Conservation (phyloP, 1,284 basidiomycete species). For the Hortiboletus rubellus region DNA sequence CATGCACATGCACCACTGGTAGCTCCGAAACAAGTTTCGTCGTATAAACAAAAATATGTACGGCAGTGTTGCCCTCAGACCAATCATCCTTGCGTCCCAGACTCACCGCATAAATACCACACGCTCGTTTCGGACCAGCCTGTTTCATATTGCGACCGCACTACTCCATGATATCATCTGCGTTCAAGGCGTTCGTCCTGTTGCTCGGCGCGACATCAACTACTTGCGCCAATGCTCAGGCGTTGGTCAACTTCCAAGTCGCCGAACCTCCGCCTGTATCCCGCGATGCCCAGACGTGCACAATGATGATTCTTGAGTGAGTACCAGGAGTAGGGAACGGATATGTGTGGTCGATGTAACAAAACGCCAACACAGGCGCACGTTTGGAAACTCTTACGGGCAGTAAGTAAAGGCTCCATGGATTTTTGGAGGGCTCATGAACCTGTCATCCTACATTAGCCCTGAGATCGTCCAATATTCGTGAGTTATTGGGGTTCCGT, state of each 20-base stretch:
- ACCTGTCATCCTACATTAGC: constrained; percentile 36
- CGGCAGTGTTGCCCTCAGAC: not conserved
- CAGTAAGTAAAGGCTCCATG: constrained; percentile 42
- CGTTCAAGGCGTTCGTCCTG: constrained; percentile 10
- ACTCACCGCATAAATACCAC: constrained; percentile 9
- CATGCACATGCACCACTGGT: too few species aligned
- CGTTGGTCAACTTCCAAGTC: constrained; percentile 71
- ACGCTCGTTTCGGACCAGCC: not conserved
- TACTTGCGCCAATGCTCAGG: constrained; percentile 36
- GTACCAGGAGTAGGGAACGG: constrained; percentile 24
- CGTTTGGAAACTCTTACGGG: constrained; percentile 72
- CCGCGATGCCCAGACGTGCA: constrained; percentile 57
- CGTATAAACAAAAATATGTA: constrained; percentile 4
- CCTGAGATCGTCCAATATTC: constrained; percentile 64
- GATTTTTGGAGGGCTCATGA: not conserved
- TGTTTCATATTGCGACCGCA: not conserved
- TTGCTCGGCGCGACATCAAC: constrained; percentile 13
- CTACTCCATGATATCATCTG: constrained; percentile 16
- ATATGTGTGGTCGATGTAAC: not conserved
- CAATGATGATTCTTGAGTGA: constrained; percentile 63
- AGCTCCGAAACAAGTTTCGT: not conserved
- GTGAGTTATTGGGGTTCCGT: constrained; percentile 40
- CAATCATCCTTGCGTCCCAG: not conserved
- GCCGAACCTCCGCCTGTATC: constrained; percentile 68
- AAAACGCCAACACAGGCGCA: constrained; percentile 45